Conservation (phyloP, 2,329 filamentous ascomycete species). For the Kalaharituber pfeilii region DNA sequence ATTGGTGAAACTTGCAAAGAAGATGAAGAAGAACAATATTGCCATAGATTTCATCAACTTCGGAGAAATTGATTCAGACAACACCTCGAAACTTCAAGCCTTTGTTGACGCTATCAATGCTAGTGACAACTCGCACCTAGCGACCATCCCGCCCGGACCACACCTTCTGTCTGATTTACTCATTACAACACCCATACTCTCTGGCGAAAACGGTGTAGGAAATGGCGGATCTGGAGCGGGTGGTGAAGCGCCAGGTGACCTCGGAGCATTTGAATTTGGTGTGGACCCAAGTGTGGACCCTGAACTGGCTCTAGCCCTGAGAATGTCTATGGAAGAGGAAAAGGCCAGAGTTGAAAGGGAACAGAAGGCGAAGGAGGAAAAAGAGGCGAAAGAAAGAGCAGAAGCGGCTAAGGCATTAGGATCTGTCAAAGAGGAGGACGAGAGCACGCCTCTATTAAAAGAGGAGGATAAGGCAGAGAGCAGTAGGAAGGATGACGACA, state of each 20-base stretch:
- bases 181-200: conserved; percentile 72
- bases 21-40: conserved; percentile 97
- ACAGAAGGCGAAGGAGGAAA: conserved; percentile 47
- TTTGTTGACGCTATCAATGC: conserved; percentile 91
- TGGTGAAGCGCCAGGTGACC: conserved; percentile 35
- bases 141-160: conserved; percentile 75
- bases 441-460: conserved; percentile 45
- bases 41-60: conserved; percentile 91
- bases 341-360: conserved; percentile 71
- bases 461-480: conserved; percentile 41
- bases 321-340: conserved; percentile 98
- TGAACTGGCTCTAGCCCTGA: conserved; percentile 78
- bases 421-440: conserved; percentile 63
- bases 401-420: conserved; percentile 40
- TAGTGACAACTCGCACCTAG: conserved; percentile 77
- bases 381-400: conserved; percentile 42
- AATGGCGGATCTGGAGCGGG: conserved; percentile 30
- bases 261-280: conserved; percentile 53
- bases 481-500: conserved; percentile 43
- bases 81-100: conserved; percentile 70
- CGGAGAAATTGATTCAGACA: conserved; percentile 79
- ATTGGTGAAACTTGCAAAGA: conserved; percentile 76
- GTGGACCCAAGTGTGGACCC: conserved; percentile 85
- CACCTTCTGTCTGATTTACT: conserved; percentile 87
- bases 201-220: conserved; percentile 54